Evolutionary conservation across 2,329 filamentous ascomycete genomes (phyloP), one percentile per base, ranked within the genome.

Genomic region (Aspergillus sp.): DNA sequence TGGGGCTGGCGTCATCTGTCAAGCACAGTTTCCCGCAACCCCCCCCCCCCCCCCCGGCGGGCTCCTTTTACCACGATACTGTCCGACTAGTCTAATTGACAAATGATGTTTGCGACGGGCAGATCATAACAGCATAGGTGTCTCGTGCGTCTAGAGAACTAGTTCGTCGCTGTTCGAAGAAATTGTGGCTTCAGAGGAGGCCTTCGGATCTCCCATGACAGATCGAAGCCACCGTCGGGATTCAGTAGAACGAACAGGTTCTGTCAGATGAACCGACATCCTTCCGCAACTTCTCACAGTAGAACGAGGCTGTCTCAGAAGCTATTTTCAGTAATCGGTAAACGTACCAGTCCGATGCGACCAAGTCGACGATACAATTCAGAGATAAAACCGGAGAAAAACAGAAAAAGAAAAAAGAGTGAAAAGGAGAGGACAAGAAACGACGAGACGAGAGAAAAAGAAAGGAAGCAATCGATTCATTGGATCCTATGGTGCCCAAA

Each of bases 1-100:
- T 60, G 53, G 61, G 45, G 53, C 49, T 63, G 62, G 61, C 58
- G 61, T 65, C 58, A 60, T 57, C 52, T 60, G 55, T 64, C 58
- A 58, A 63, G 58, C 39, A 42, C 36, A 42, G 36, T 42, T 42
- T 42, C 36, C 36, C 36, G 36, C n/a, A 42, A 36, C n/a, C 14
- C 6, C 45, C 20, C 18, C 45, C 18, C n/a, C n/a, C n/a, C n/a
- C n/a, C n/a, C n/a, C n/a, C n/a, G n/a, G n/a, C n/a, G n/a, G n/a
- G n/a, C n/a, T 20, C 45, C 22, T 10, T 18, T 24, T 2, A 47
- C 22, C 18, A 47, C 18, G 22, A 47, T 24, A 12, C 18, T 47
- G 18, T 47, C 22, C 45, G 45, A 5, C 45, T 24, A 14, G 22
- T 4, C 20, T 4, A 47, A 47, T 24, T 47, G 45, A 24, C 45